Conservation (phyloP, 2,329 filamentous ascomycete genomes). For the Aspergillus sp. region DNA sequence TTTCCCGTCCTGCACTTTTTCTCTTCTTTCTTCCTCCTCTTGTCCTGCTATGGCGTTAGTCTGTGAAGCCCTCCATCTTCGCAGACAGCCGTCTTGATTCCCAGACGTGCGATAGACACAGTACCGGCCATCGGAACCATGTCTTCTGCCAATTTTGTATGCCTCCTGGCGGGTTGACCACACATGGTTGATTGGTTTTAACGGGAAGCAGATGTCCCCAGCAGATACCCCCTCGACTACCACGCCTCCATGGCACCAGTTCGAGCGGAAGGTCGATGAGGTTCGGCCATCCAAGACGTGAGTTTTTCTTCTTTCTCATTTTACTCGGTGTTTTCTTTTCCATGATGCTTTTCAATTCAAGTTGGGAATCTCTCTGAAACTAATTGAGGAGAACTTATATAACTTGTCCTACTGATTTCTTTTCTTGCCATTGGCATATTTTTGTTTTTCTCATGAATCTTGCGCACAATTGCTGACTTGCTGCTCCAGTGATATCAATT, state of each 20-base stretch:
- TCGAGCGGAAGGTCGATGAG: constrained; percentile 73
- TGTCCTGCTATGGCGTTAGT: constrained; percentile 27
- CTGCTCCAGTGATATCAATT: constrained; percentile 74
- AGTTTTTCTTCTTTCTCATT: constrained; percentile 30
- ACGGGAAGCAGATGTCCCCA: constrained; percentile 54
- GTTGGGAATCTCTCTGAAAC: constrained; percentile 99
- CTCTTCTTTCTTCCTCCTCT: constrained; percentile 12
- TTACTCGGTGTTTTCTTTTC: constrained; percentile 17
- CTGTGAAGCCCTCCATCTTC: constrained; percentile 26
- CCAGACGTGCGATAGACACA: constrained; percentile 2
- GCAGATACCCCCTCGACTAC: constrained; percentile 54
- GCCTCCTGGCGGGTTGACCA: constrained; percentile 27
- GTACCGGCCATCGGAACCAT: constrained; percentile 20
- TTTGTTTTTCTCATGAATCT: constrained; percentile 2
- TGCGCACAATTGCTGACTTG: constrained; percentile 21
- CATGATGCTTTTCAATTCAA: constrained; percentile 80
- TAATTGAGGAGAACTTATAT: constrained; percentile 79
- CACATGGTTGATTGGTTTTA: constrained; percentile 27
- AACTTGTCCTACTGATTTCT: constrained; percentile 65
- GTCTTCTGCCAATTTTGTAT: constrained; percentile 37
- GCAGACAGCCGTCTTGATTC: constrained; percentile 22
- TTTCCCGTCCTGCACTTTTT: constrained; percentile 14
- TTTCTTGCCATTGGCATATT: constrained; percentile 9
- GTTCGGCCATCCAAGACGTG: constrained; percentile 87
- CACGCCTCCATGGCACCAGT: constrained; percentile 62